Conservation (phyloP, 202 grass and related monocot species). For the Eragrostis tef region DNA sequence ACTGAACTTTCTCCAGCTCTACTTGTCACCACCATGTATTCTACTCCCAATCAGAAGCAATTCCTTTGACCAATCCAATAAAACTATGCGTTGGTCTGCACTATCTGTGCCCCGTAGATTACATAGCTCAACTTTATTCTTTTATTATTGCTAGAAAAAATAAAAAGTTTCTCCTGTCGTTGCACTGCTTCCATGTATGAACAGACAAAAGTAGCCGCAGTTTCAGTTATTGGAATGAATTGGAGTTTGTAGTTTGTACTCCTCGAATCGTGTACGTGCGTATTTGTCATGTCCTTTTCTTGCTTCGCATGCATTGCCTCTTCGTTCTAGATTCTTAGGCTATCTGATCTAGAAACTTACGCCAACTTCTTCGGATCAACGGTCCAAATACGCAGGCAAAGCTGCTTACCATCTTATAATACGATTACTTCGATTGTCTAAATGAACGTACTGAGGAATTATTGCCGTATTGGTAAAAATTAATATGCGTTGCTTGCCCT, state of each 20-base stretch:
- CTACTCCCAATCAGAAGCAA: slow-evolving; percentile 54
- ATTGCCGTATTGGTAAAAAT: background rate
- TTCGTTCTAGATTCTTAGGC: slow-evolving; percentile 33
- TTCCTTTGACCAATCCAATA: slow-evolving; percentile 50
- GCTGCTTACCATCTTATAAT: too few relatives aligned
- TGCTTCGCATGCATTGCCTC: slow-evolving; percentile 44
- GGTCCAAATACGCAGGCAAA: too few relatives aligned
- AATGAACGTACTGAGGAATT: background rate
- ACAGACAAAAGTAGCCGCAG: slow-evolving; percentile 50
- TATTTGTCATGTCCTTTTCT: slow-evolving; percentile 45
- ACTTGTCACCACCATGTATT: slow-evolving; percentile 43
- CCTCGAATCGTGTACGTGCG: slow-evolving; percentile 29
- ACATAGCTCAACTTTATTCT: slow-evolving; percentile 31
- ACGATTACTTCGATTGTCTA: too few relatives aligned
- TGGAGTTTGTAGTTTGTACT: slow-evolving; percentile 42
- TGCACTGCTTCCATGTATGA: slow-evolving; percentile 39
- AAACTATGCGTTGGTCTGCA: slow-evolving; percentile 35
- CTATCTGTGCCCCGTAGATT: slow-evolving; percentile 1
- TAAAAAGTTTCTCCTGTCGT: background rate
- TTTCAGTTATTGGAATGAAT: slow-evolving; percentile 32
- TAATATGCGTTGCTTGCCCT: slow-evolving; percentile 51
- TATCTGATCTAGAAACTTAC: slow-evolving; percentile 9
- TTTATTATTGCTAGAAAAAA: slow-evolving; percentile 9
- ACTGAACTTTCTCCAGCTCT: slow-evolving; percentile 59
- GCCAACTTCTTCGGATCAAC: too few relatives aligned